Evolutionary conservation across 2,329 filamentous ascomycete species (phyloP), one percentile per base, ranked within the genome.

Genomic region (Rutstroemia sp.): DNA sequence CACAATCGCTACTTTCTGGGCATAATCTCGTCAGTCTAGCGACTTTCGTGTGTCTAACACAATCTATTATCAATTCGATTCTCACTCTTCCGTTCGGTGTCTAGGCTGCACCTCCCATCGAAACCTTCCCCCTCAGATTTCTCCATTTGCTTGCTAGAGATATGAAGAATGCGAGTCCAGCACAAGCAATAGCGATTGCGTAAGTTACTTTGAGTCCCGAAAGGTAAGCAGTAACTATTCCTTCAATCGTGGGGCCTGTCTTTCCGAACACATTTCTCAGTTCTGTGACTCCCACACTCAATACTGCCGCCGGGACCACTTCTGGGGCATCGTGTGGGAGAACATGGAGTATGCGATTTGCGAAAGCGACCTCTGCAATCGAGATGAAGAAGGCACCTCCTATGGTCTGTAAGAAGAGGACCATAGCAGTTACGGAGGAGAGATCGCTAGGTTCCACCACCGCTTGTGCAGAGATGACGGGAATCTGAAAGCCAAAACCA

Each of bases 221-320:
- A 63, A 80, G 87, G 71, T 89, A 89, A 0, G 81, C 82, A 0
- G 69, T 61, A 25, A 87, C 73, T 42, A 88, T 82, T 0, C 74
- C 72, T 0, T 71, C 65, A 2, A 86, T 71, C 57, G 74, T 75
- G n/a, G 78, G 66, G 0, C 65, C 56, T 0, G 75, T 65, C 18
- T 55, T 50, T 4, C 52, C 52, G 60, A 88, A 81, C 2, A 70
- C 71, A 5, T 66, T 58, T 61, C 81, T 77, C 39, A 90, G 73
- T 61, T 81, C 76, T 0, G 83, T 86, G 3, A 77, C 76, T 16
- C 77, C 77, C 0, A 74, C 74, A 2, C 71, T 63, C 37, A 77
- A 67, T 4, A 79, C 71, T 0, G 63, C 61, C 5, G 54, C 61
- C 9, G 72, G 66, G 61, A 71, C 66, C 38, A 78, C 67, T 3